Evolutionary conservation across 441 rosid species (phyloP).

Genomic region (Capsella rubella): DNA sequence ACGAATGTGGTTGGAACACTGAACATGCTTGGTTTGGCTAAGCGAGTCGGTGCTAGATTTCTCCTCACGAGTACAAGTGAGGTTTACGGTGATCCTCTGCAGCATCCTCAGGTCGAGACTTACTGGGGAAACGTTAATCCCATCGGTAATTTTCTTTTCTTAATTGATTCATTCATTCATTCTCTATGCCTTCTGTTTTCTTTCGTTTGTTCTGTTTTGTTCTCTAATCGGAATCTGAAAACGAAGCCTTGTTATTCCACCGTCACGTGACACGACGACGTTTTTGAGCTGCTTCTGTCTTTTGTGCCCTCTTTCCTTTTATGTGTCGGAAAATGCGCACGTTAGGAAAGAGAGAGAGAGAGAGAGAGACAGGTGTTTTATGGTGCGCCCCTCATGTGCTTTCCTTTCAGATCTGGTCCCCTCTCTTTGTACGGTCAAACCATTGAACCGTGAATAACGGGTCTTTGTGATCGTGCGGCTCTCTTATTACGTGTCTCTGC

Average conservation of each 20-base stretch:
- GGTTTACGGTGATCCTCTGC: conserved; percentile 87
- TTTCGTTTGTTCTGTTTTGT: neutral
- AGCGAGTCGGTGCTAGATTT: conserved; percentile 82
- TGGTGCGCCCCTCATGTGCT: conserved; percentile 40
- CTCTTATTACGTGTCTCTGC: conserved; percentile 38
- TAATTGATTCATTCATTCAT: neutral
- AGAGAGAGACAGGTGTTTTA: conserved; percentile 42
- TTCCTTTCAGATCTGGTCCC: conserved; percentile 40
- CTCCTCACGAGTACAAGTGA: conserved; percentile 81
- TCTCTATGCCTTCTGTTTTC: neutral
- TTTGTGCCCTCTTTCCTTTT: neutral
- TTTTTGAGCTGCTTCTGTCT: conserved; percentile 17
- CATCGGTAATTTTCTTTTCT: conserved; percentile 53
- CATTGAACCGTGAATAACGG: conserved; percentile 39
- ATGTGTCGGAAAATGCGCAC: conserved; percentile 41
- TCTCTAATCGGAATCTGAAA: conserved; percentile 25
- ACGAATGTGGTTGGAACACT: conserved; percentile 84
- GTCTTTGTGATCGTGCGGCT: conserved; percentile 45
- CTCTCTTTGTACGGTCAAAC: conserved; percentile 33
- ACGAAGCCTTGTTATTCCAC: neutral
- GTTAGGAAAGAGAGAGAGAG: conserved; percentile 25
- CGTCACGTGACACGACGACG: conserved; percentile 35
- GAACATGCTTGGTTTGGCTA: conserved; percentile 84
- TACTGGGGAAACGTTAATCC: conserved; percentile 93
- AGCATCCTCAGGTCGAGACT: conserved; percentile 84